Evolutionary conservation across 2,329 filamentous ascomycete species (phyloP), one percentile per base, ranked within the genome.

Genomic region (Pyrenophora graminea): DNA sequence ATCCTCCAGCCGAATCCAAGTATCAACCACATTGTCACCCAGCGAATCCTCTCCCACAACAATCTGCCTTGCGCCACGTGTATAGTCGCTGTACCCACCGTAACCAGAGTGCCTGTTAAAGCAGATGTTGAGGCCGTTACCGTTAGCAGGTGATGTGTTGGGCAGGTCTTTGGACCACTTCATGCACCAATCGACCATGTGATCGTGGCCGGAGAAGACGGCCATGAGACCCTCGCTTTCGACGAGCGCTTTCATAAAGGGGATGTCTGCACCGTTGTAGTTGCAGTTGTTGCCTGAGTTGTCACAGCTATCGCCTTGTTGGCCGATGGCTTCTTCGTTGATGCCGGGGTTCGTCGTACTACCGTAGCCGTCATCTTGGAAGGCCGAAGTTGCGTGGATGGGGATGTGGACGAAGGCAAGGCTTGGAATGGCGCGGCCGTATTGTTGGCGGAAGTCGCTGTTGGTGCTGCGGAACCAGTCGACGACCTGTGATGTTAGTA

Each of bases 41-140:
- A 83, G 62, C 18, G 68, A 68, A 1, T 73, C 64, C 34, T 81
- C 73, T 2, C 77, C 71, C 1, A 87, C 58, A 2, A 77, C 59
- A 10, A 88, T 71, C 58, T 86, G 81, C 1, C 85, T 76, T 4
- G 79, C 78, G 1, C 86, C 87, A 0, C 86, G 80, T 8, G 80
- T 79, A 82, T 82, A 88, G 39, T 77, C 59, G 0, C 85, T 84
- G 59, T 90, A 90, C 0, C 87, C 87, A 0, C 86, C 87, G 48
- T 89, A 89, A 0, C 87, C 87, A 0, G 84, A 81, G 58, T 87
- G 86, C 57, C 87, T 82, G 4, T 85, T 84, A 57, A 83, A 84
- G 62, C 86, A 88, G 59, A 80, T 51, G 37, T 72, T 66, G 5
- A 77, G 45, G 1, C 78, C 78, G 48, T 76, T 79, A 0, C 78